Evolutionary conservation across 805 yeast genomes (phyloP).

Genomic region (Torulaspora microellipsoides): DNA sequence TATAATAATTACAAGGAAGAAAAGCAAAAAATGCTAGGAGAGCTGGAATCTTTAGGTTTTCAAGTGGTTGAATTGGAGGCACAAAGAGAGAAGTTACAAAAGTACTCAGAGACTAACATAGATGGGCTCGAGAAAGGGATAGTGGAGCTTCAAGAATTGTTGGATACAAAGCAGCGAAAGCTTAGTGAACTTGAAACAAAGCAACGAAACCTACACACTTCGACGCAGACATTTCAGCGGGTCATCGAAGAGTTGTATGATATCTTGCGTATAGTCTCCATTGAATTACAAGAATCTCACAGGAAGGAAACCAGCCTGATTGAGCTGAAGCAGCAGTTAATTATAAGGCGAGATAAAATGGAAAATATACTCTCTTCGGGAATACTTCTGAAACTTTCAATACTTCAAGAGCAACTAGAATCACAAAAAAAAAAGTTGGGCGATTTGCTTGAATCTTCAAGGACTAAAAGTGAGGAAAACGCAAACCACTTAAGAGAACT

Average conservation of each 20-base stretch:
- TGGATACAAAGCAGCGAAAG: conserved; percentile 38
- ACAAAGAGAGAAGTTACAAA: conserved; percentile 54
- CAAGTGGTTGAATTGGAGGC: conserved; percentile 52
- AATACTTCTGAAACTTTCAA: conserved; percentile 40
- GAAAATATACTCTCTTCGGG: conserved; percentile 37
- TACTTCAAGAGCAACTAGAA: conserved; percentile 41
- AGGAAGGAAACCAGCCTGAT: conserved; percentile 39
- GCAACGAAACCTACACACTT: conserved; percentile 46
- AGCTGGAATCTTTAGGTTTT: conserved; percentile 57
- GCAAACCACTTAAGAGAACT: conserved; percentile 42
- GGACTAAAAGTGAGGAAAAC: conserved; percentile 43
- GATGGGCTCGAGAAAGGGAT: conserved; percentile 50
- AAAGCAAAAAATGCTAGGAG: conserved; percentile 52
- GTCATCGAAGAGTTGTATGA: conserved; percentile 29
- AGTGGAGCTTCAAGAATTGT: conserved; percentile 45
- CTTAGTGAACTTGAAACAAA: conserved; percentile 43
- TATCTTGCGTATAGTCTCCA: conserved; percentile 40
- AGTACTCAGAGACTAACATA: conserved; percentile 58
- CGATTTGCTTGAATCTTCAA: conserved; percentile 44
- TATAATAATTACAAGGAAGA: conserved; percentile 60
- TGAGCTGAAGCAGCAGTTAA: conserved; percentile 46
- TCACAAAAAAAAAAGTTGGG: conserved; percentile 46
- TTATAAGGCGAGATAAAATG: conserved; percentile 40
- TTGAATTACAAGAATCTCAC: conserved; percentile 41
- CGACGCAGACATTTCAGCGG: conserved; percentile 54